Percentiles rank a stretch among this genome's conserved stretches.
These are phyloP conservation scores for Puccinia sorghi DNA, from an alignment of 1,284 basidiomycete species.

Conservation along the genomic window DNA sequence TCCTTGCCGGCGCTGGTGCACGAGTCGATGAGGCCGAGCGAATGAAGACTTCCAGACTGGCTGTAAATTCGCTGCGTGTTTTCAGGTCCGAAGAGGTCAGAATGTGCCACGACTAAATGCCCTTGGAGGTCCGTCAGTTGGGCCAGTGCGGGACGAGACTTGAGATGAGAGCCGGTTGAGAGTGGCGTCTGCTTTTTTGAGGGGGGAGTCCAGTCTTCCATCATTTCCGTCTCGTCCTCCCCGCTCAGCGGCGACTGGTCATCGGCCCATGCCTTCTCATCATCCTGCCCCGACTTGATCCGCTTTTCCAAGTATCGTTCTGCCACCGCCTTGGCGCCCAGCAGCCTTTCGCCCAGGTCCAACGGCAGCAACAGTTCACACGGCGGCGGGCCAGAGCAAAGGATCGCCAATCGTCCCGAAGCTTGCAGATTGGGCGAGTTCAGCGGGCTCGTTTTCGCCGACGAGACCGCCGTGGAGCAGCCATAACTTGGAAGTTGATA, in stretches of 20 bases:
- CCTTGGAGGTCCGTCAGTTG: not conserved
- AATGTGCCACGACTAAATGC: not conserved
- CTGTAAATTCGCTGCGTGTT: not conserved
- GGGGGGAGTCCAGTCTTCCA: not conserved
- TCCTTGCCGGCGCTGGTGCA: not conserved
- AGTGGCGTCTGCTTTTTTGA: not conserved
- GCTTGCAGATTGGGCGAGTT: constrained; percentile 17
- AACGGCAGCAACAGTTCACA: constrained; percentile 13
- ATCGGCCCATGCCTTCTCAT: not conserved
- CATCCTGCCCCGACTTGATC: not conserved
- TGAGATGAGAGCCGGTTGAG: not conserved
- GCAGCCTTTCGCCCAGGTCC: constrained; percentile 6
- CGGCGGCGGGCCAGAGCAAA: constrained; percentile 5
- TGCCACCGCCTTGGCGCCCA: constrained; percentile 14
- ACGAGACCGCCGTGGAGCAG: not conserved
- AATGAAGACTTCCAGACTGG: not conserved
- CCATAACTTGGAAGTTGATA: constrained; percentile 29
- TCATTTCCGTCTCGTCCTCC: not conserved
- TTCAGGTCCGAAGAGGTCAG: not conserved
- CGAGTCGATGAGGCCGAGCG: not conserved
- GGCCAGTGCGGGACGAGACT: not conserved
- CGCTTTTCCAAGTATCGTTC: constrained; percentile 9
- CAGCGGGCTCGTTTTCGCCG: constrained; percentile 9
- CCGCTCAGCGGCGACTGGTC: not conserved
- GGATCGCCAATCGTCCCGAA: constrained; percentile 2